Evolutionary conservation across 129 eudicot genomes (phyloP), one percentile per base, ranked within the genome.

Genomic region (Calendula officinalis): DNA sequence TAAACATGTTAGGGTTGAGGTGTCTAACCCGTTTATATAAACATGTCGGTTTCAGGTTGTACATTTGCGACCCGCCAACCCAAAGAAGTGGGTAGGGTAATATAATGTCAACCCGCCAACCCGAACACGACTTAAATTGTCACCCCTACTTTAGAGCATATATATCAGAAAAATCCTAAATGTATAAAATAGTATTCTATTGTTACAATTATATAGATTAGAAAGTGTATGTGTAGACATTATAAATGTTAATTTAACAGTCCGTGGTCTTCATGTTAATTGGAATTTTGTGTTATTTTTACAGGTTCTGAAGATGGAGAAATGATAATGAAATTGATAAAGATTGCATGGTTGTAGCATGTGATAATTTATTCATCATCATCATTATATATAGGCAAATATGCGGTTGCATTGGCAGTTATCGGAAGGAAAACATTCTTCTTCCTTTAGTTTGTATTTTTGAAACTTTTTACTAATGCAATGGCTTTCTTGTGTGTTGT

Each of bases 401-500:
- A 64, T 56, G 60, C 66, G 45, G 66, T 56, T 50, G 54, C 62
- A 38, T 38, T 38, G 52, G 65, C 52, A 64, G 57, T 73, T 59
- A 66, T 48, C 56, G 60, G 67, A 73, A 73, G 67, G 54, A 37
- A 27, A 14, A 47, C 53, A 64, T 4, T 66, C 54, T 27, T 57
- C 60, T 55, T 51, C 15, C 39, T 35, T 57, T 48, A 22, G 51
- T 65, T 58, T 56, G 37, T 27, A 66, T 33, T 58, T 58, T 57
- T 57, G 35, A 46, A 30, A 66, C 67, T 56, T 47, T 48, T 66
- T 34, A 48, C 22, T 39, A 72, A 72, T 72, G 75, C 70, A 54
- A 44, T 58, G 60, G 66, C 47, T 66, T 66, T 67, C 72, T 57
- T 66, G 73, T 74, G 73, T 74, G 65, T 74, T 55, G 72, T 67